Base-by-base conservation (phyloP, 306 rosid species). In the Lathyrus tuberosus region DNA sequence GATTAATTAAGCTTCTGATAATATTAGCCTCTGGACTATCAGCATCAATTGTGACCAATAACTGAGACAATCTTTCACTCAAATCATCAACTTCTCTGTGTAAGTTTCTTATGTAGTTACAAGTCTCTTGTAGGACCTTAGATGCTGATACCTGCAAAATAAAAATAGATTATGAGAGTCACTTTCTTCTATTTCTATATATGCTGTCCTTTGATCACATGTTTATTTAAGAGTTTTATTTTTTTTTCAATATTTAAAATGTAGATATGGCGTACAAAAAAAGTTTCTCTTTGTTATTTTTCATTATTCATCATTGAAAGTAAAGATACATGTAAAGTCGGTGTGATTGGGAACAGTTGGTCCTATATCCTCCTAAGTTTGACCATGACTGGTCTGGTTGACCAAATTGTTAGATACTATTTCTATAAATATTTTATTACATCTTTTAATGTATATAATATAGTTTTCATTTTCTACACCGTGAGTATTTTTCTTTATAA, bases 41-140 rank as follows among this genome's bases (percentile, higher is more conserved):
- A 65, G 87, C 84, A 65, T 94, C 99, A 80, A 94, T 88, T 52
- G 99, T 82, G 57, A 94, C 80, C 85, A 94, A 83, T 43, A 94
- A 84, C 70, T 94, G 99, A 59, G 96, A 88, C 66, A 94, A 75
- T 13, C 99, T 71, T 83, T 94, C 91, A 49, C 99, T 94, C 22
- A 94, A 78, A 67, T 88, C 99, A 78, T 91, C 96, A 40, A 94
- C 99, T 30, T 94, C 99, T 72, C 82, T 83, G 86, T 91, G 95
- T 68, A 94, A 82, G 80, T 69, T 88, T 83, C 95, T 87, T 42
- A 94, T 94, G 82, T 94, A 91, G 85, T 89, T 90, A 82, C 99
- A 94, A 67, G 99, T 94, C 80, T 94, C 99, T 69, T 94, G 99
- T 78, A 94, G 97, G 81, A 94, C 97, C 94, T 94, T 94, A 2